Conservation (phyloP, 257 asterid genomes). For the Plectranthus barbatus region DNA sequence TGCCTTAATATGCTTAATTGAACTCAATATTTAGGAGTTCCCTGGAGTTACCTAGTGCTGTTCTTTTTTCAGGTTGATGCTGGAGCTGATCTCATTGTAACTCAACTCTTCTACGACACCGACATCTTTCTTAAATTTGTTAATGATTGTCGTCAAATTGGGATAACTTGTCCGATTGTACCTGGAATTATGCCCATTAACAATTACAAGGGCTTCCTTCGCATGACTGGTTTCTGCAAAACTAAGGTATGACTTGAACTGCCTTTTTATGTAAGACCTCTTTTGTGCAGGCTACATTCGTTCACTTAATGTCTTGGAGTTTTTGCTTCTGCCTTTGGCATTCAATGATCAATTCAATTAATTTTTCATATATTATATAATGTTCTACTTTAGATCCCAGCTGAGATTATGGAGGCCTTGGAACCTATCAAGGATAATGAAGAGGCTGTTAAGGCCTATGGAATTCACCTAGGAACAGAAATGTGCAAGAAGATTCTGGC, state of each 20-base stretch:
- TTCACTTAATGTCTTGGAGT: not conserved
- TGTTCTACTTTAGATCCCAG: conserved; percentile 47
- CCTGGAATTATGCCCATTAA: conserved; percentile 99
- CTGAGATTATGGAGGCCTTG: conserved; percentile 85
- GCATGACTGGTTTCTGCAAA: conserved; percentile 99
- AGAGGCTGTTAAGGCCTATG: conserved; percentile 96
- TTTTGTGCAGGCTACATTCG: conserved; percentile 7
- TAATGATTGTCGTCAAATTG: conserved; percentile 88
- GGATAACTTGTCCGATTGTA: conserved; percentile 87
- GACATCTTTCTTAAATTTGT: conserved; percentile 93
- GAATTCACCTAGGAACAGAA: conserved; percentile 93
- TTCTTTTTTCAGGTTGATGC: conserved; percentile 77
- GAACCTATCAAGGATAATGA: conserved; percentile 98
- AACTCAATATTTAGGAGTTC: not conserved
- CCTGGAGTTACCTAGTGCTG: conserved; percentile 10
- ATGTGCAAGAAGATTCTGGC: conserved; percentile 98
- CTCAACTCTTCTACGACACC: conserved; percentile 95
- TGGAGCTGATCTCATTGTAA: conserved; percentile 55
- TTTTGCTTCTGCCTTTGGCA: not conserved
- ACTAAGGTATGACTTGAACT: conserved; percentile 55
- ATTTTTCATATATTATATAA: conserved; percentile 1
- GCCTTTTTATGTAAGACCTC: not conserved
- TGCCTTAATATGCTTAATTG: not conserved
- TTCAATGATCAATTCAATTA: not conserved
- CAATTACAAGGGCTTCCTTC: conserved; percentile 91